phyloP scores from a whole-genome alignment of 2,329 filamentous ascomycete genomes.

The Beauveria bassiana region DNA sequence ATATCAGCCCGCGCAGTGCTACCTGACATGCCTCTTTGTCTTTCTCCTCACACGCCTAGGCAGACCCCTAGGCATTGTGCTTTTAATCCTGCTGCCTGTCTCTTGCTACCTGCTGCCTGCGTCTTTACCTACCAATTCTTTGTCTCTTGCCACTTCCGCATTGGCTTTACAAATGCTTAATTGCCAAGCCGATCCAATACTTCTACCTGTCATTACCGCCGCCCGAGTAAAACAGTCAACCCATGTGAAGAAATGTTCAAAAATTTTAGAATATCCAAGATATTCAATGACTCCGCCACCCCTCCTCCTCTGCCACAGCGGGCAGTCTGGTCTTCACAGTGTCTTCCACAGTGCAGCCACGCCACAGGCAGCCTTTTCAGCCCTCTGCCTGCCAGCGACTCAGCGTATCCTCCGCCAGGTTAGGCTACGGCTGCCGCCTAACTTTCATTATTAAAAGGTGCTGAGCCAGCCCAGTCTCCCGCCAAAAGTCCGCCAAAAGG shows the following conservation, averaged over 20 bases:
- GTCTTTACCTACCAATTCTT: too few relatives aligned
- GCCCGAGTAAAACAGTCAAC: neutral
- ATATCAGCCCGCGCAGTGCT: neutral
- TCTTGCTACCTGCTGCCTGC: too few relatives aligned
- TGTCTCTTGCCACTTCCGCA: neutral
- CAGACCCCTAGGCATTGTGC: neutral
- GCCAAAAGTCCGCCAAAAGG: too few relatives aligned
- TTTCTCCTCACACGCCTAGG: neutral
- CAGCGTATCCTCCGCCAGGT: neutral
- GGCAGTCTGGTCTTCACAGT: neutral
- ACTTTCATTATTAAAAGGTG: too few relatives aligned
- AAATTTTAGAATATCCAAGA: too few relatives aligned
- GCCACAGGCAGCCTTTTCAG: too few relatives aligned
- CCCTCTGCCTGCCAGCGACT: too few relatives aligned
- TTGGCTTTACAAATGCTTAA: neutral
- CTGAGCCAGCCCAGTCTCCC: too few relatives aligned
- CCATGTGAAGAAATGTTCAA: too few relatives aligned
- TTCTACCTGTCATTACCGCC: neutral
- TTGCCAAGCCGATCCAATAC: too few relatives aligned
- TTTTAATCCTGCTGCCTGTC: neutral
- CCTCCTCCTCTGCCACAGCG: neutral
- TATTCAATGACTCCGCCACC: neutral
- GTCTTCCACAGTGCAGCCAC: neutral
- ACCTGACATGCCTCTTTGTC: neutral
- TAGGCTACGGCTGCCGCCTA: too few relatives aligned